A percentile compares a stretch with the other conserved stretches of the same genome.
Evolutionary conservation across 306 rosid species (phyloP).

Genomic region (Rosa multiflora): DNA sequence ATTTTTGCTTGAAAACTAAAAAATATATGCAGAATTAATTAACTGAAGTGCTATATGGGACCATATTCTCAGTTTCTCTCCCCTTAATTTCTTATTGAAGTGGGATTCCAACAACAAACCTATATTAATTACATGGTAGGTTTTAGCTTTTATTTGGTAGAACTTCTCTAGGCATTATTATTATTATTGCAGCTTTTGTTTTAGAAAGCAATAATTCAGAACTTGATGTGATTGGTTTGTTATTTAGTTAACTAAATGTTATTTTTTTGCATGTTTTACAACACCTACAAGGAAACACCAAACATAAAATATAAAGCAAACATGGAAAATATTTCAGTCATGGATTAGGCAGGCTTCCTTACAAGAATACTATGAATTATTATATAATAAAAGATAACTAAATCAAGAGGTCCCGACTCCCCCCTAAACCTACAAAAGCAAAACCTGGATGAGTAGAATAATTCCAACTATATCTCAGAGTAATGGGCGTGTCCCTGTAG

Average conservation of each 20-base stretch:
- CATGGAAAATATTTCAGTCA: neutral
- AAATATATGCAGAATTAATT: neutral
- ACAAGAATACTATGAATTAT: too few relatives aligned
- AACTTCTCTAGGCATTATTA: neutral
- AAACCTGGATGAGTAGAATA: neutral
- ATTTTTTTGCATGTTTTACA: neutral
- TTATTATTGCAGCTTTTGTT: neutral
- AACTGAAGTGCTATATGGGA: constrained; percentile 9
- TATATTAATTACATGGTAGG: neutral
- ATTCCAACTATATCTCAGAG: too few relatives aligned
- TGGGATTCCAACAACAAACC: neutral
- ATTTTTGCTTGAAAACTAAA: neutral
- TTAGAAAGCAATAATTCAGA: neutral
- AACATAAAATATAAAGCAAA: too few relatives aligned
- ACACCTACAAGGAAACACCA: neutral
- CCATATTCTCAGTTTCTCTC: neutral
- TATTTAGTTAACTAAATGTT: neutral
- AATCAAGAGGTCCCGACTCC: neutral
- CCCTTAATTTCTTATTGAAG: neutral
- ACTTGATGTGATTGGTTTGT: neutral
- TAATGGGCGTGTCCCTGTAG: too few relatives aligned
- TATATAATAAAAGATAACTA: neutral
- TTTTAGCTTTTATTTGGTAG: neutral
- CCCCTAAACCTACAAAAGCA: neutral
- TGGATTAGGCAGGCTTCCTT: neutral